Conservation (phyloP, 2,329 filamentous ascomycete genomes). For the Botryosphaeria dothidea region DNA sequence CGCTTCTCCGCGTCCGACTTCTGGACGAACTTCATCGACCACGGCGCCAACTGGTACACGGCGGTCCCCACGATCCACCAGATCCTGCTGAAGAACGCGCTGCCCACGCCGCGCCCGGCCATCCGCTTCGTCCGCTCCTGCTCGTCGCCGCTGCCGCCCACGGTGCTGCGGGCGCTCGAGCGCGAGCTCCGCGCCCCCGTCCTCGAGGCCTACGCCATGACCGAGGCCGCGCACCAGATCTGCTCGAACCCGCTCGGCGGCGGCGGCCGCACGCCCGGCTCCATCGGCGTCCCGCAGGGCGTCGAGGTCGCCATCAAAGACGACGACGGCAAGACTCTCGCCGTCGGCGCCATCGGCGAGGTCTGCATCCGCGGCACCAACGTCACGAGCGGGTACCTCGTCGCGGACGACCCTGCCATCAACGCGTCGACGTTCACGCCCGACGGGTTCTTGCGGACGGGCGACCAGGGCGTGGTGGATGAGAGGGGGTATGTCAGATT, state of each 20-base stretch:
- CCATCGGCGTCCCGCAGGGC: slow-evolving; percentile 75
- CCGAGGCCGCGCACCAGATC: slow-evolving; percentile 77
- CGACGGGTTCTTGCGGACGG: slow-evolving; percentile 74
- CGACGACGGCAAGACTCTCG: slow-evolving; percentile 62
- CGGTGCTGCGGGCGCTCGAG: slow-evolving; percentile 72
- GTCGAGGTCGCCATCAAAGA: slow-evolving; percentile 74
- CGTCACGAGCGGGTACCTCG: slow-evolving; percentile 75
- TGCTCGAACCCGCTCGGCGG: slow-evolving; percentile 59
- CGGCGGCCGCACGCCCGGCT: slow-evolving; percentile 69
- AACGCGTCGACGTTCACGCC: slow-evolving; percentile 70
- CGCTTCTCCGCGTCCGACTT: slow-evolving; percentile 76
- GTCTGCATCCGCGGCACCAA: slow-evolving; percentile 76
- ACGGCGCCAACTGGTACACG: slow-evolving; percentile 80
- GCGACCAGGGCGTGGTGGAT: slow-evolving; percentile 75
- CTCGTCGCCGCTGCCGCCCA: slow-evolving; percentile 74
- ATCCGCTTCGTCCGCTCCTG: slow-evolving; percentile 82
- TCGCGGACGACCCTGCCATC: slow-evolving; percentile 56
- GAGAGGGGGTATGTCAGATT: slow-evolving; percentile 74
- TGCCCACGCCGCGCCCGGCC: slow-evolving; percentile 63
- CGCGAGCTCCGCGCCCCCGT: slow-evolving; percentile 70
- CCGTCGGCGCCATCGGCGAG: slow-evolving; percentile 68
- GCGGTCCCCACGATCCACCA: slow-evolving; percentile 83
- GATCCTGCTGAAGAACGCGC: slow-evolving; percentile 70
- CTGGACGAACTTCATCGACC: slow-evolving; percentile 68
- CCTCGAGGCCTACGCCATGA: slow-evolving; percentile 83